Percentiles rank a stretch among this genome's conserved stretches.
phyloP scores from a whole-genome alignment of 2,329 filamentous ascomycete genomes.

The Lasiodiplodia hormozganensis region DNA sequence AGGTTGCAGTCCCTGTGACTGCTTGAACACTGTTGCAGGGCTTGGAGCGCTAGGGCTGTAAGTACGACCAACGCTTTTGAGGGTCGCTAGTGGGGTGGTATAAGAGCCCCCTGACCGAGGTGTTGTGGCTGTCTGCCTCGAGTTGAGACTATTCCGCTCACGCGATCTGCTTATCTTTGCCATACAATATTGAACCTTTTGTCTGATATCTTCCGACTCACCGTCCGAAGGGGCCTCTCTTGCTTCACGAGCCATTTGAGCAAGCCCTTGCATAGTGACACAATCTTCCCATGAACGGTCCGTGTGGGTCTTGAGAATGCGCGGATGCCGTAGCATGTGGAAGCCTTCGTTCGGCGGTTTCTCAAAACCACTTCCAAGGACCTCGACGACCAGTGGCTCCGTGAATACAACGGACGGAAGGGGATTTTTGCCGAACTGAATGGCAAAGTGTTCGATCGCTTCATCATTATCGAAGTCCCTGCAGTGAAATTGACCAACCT shows the following conservation, averaged over 20 bases:
- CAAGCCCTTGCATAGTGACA: slow-evolving; percentile 73
- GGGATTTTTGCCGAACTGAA: slow-evolving; percentile 28
- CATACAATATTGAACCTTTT: slow-evolving; percentile 8
- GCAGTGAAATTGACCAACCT: slow-evolving; percentile 47
- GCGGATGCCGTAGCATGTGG: slow-evolving; percentile 78
- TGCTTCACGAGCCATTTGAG: slow-evolving; percentile 68
- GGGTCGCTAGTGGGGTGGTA: not conserved
- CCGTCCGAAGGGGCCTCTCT: slow-evolving; percentile 42
- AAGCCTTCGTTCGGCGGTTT: slow-evolving; percentile 72
- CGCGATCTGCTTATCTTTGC: slow-evolving; percentile 23
- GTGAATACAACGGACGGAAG: slow-evolving; percentile 65
- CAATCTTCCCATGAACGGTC: slow-evolving; percentile 75
- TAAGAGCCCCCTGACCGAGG: not conserved
- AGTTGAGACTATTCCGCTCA: not conserved
- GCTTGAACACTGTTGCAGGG: not conserved
- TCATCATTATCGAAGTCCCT: slow-evolving; percentile 37
- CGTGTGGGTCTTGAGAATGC: slow-evolving; percentile 76
- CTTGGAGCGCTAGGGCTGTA: not conserved
- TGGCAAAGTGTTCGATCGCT: slow-evolving; percentile 27
- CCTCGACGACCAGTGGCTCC: slow-evolving; percentile 77
- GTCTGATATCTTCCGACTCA: slow-evolving; percentile 28
- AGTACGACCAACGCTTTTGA: not conserved
- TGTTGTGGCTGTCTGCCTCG: slow-evolving; percentile 6
- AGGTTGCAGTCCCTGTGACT: not conserved
- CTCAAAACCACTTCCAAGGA: slow-evolving; percentile 81